Evolutionary conservation across 352 stramenopile genomes (phyloP).

Genomic region (Lagenidium giganteum): DNA sequence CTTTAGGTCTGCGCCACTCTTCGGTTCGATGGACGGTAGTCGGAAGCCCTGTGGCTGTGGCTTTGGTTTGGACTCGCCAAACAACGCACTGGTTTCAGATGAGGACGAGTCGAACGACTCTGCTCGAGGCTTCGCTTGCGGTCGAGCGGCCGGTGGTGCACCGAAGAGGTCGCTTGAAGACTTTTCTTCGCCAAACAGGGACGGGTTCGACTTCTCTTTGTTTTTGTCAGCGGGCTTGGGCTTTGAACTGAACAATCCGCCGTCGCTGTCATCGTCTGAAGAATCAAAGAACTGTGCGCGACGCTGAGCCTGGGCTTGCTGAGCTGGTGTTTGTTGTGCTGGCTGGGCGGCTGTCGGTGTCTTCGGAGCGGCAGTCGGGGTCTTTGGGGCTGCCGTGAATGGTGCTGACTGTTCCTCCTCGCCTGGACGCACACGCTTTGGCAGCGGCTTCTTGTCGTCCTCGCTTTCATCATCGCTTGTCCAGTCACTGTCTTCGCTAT

Average conservation of each 20-base stretch:
- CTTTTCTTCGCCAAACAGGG: constrained; percentile 36
- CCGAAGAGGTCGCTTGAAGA: constrained; percentile 33
- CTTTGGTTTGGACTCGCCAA: constrained; percentile 8
- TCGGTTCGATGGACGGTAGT: constrained; percentile 11
- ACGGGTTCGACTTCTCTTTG: too few relatives aligned
- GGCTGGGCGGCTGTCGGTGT: neutral
- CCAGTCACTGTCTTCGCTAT: constrained; percentile 45
- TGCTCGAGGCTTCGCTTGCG: constrained; percentile 7
- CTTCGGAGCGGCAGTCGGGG: neutral
- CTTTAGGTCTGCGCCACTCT: too few relatives aligned
- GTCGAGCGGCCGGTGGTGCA: neutral
- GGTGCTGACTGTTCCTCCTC: too few relatives aligned
- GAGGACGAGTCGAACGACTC: constrained; percentile 22
- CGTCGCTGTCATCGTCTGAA: constrained; percentile 52
- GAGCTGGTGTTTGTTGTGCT: constrained; percentile 14
- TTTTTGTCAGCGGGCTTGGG: too few relatives aligned
- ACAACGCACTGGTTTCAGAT: constrained; percentile 17
- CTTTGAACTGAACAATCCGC: constrained; percentile 42
- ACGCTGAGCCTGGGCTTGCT: constrained; percentile 12
- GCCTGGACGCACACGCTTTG: too few relatives aligned
- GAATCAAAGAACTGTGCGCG: constrained; percentile 46
- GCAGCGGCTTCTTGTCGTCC: too few relatives aligned
- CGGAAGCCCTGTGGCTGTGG: constrained; percentile 23
- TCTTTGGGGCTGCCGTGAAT: constrained; percentile 1
- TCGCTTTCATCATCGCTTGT: constrained; percentile 48